Base-by-base conservation (phyloP, 768 basidiomycete species). In the Rhodotorula paludigena region DNA sequence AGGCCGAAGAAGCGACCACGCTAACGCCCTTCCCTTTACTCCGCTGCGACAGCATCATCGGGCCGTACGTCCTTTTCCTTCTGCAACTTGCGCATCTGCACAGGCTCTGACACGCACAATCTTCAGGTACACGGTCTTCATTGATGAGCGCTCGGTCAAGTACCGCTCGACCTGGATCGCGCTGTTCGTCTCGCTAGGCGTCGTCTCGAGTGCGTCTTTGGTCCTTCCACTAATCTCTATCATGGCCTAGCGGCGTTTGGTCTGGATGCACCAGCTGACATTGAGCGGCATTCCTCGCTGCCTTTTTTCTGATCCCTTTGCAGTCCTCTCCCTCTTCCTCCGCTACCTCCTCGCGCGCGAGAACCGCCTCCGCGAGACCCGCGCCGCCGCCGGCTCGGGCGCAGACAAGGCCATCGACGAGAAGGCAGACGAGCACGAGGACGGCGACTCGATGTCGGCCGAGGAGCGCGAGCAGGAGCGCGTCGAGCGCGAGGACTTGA, bases 321-420 rank as follows among this genome's bases (percentile, higher is more conserved):
- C 49, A 41, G 70, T 84, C 86, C 25, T 82, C 81, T 15, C 83
- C 82, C 73, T 53, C 42, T 82, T 96, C 10, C 82, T 99, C 66
- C 94, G 98, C 75, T 83, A 98, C 51, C 96, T 99, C 82, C 84
- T 98, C 25, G 94, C 93, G 0, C 87, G 93, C 76, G 89, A 90
- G 51, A 87, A 86, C 68, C 82, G 83, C 3, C 28, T 38, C 3
- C 49, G 45, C 11, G 39, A 56, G 16, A 52, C 45, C 23, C 41
- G 36, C 5, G 45, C 11, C 32, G 8, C 41, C 15, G 2, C 21
- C 52, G 9, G 30, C 6, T 2, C 42, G 12, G 33, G 30, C 47
- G 28, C 15, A 8, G 28, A 5, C 28, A 16, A 3, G 2, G 20
- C 10, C 49, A 9, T 11, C 32, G 33, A 51, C 18, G n/a, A 51